Base-by-base conservation (phyloP, 1,284 basidiomycete genomes). In the Cutaneotrichosporon dermatis region DNA sequence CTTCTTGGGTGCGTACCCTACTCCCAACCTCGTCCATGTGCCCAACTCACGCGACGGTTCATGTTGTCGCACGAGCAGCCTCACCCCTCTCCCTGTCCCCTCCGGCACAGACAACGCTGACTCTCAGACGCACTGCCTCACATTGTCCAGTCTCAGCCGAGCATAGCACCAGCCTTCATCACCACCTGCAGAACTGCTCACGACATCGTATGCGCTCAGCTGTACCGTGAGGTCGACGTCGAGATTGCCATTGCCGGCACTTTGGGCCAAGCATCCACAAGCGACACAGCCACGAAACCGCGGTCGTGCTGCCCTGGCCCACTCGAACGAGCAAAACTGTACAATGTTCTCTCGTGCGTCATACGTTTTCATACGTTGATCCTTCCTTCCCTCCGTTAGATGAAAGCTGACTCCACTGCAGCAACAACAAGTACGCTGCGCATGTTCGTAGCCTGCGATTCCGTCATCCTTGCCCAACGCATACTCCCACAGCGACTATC, bases 391-490 rank as follows among this genome's bases (percentile, higher is more conserved):
- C 9, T 37, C 36, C 25, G 4, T 10, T 40, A 12, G 39, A 12
- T 12, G 12, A 40, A 40, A 34, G 37, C 44, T 39, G 7, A 50
- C 41, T 35, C 46, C 13, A 8, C 25, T 25, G 25, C 25, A 64
- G 62, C 12, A 45, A 46, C 33, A 33, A 46, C 1, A 40, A 39
- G 6, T 57, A 64, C 33, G 62, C 62, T 8, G 36, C 43, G 1
- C 50, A 57, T 6, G 62, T 64, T 35, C 59, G 57, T n/a, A 55
- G 52, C 7, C 39, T 64, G 3, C 59, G 50, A 48, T 64, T 64
- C 36, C 50, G 51, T 9, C 62, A 64, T 52, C 59, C 57, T 0
- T 64, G 62, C 44, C 44, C 57, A 4, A 37, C 57, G n/a, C 62
- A 64, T 39, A 53, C 43, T 11, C 59, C 59, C 3, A 4, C 44